Evolutionary conservation across 176 grass and related monocot species (phyloP).

Genomic region (Hsuehochloa calcarea): DNA sequence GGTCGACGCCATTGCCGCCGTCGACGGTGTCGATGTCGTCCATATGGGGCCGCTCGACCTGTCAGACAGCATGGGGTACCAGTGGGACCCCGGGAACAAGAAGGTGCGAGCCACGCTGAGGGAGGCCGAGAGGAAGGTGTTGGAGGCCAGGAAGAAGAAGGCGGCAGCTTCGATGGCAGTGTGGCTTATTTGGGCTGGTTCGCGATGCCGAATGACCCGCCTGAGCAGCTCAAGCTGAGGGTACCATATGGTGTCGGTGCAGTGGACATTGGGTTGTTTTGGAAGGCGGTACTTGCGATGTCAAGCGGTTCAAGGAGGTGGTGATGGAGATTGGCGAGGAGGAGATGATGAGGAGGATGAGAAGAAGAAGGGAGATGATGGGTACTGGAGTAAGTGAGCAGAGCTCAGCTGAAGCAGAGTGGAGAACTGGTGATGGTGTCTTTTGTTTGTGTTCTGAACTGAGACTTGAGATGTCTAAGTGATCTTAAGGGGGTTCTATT

Average conservation of each 20-base stretch:
- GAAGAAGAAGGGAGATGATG: slow-evolving; percentile 41
- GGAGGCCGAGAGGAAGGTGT: slow-evolving; percentile 71
- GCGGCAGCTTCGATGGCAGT: slow-evolving; percentile 9
- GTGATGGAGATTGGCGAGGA: slow-evolving; percentile 64
- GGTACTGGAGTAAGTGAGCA: slow-evolving; percentile 87
- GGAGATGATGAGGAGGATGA: slow-evolving; percentile 36
- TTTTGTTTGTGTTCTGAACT: slow-evolving; percentile 28
- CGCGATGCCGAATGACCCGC: slow-evolving; percentile 72
- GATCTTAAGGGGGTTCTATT: background rate
- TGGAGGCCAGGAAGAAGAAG: slow-evolving; percentile 53
- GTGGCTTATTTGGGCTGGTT: slow-evolving; percentile 72
- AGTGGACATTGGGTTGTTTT: slow-evolving; percentile 69
- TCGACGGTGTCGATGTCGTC: slow-evolving; percentile 89
- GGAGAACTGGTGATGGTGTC: background rate
- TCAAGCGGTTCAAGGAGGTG: slow-evolving; percentile 57
- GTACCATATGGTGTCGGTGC: slow-evolving; percentile 85
- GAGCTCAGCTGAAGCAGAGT: slow-evolving; percentile 8
- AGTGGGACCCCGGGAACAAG: slow-evolving; percentile 89
- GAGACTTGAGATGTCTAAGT: background rate
- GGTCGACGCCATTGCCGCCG: slow-evolving; percentile 73
- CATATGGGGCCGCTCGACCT: slow-evolving; percentile 86
- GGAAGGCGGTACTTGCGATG: slow-evolving; percentile 56
- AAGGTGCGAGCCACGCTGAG: too few relatives aligned
- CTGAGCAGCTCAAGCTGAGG: slow-evolving; percentile 85
- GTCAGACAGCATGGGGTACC: slow-evolving; percentile 86